phyloP scores from a whole-genome alignment of 345 rosid species.

The Heritiera littoralis region DNA sequence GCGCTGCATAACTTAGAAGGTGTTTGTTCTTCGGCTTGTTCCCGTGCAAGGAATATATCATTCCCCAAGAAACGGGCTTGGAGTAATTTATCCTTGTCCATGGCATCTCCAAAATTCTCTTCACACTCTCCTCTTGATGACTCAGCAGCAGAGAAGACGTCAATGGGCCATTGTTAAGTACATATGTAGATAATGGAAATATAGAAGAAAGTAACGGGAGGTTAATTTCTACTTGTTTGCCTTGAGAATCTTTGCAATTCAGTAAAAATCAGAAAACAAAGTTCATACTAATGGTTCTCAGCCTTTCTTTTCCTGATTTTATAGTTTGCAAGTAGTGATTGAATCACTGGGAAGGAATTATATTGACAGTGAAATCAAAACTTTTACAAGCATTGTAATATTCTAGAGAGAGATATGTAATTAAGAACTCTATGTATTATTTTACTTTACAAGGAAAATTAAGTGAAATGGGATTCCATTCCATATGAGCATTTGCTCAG shows the following conservation, averaged over 20 bases:
- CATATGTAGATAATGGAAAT: background rate
- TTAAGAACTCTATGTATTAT: background rate
- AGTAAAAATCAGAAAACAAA: background rate
- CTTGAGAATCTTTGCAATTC: background rate
- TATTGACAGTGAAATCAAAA: background rate
- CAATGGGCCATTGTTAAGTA: background rate
- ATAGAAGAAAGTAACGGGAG: background rate
- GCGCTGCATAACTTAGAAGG: conserved; percentile 38
- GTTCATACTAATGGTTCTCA: background rate
- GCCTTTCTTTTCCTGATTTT: background rate
- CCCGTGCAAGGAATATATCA: conserved; percentile 2
- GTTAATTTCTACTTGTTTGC: background rate
- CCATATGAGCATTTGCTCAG: background rate
- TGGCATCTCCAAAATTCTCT: conserved; percentile 15
- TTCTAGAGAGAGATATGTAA: background rate
- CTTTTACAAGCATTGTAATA: background rate
- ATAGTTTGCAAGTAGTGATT: background rate
- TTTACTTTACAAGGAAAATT: background rate
- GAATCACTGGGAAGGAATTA: background rate
- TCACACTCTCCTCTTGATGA: conserved; percentile 20
- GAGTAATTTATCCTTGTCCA: conserved; percentile 24
- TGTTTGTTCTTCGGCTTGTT: conserved; percentile 17
- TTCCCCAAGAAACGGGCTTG: conserved; percentile 22
- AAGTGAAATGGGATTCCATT: background rate
- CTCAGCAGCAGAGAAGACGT: background rate